Evolutionary conservation across 148 eudicot species (phyloP).

Genomic region (Persicaria maculosa): DNA sequence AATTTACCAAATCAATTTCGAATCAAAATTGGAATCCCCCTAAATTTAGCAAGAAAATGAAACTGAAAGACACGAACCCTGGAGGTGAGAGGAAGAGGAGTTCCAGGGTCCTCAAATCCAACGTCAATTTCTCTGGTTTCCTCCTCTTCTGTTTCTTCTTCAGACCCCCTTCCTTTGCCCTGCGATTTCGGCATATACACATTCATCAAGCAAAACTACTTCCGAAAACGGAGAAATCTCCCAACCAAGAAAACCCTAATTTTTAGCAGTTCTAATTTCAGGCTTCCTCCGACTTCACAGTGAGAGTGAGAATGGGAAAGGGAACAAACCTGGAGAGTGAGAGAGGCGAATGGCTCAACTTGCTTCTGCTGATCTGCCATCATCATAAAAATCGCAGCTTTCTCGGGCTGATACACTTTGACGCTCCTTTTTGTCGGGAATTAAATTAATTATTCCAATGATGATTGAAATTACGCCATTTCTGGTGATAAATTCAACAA

Average conservation of each 20-base stretch:
- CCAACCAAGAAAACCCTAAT: background rate
- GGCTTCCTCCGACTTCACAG: background rate
- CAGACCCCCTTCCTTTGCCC: conserved; percentile 23
- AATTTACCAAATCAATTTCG: background rate
- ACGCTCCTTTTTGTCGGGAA: conserved; percentile 1
- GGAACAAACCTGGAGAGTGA: conserved; percentile 27
- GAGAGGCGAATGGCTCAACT: conserved; percentile 19
- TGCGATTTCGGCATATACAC: conserved; percentile 34
- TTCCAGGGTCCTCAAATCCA: conserved; percentile 56
- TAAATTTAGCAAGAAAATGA: background rate
- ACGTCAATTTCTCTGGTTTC: conserved; percentile 45
- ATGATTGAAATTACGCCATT: background rate
- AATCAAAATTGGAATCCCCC: background rate
- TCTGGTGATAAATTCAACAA: background rate
- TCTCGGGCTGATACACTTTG: background rate
- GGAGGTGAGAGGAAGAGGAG: conserved; percentile 69
- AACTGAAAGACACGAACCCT: conserved; percentile 32
- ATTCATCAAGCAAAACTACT: conserved; percentile 16
- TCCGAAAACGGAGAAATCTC: conserved; percentile 7
- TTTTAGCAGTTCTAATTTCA: background rate
- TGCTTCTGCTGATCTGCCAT: conserved; percentile 36
- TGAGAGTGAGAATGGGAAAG: conserved; percentile 13
- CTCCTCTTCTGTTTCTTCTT: conserved; percentile 27
- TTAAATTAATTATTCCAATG: background rate
- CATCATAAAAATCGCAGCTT: conserved; percentile 2